phyloP scores from a whole-genome alignment of 164 flowering plant species.

The Annona cherimola region DNA sequence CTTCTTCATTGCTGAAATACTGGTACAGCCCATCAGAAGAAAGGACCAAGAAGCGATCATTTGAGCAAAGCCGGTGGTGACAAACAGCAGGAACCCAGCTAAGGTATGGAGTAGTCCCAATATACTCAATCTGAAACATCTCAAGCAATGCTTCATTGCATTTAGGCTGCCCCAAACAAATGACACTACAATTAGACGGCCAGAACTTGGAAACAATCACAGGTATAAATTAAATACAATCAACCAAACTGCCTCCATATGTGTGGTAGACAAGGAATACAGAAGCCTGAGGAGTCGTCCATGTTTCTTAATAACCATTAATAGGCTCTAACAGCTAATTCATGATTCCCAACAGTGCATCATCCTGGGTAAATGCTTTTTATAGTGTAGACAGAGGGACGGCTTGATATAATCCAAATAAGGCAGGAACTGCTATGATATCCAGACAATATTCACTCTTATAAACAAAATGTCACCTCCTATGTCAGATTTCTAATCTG shows the following conservation, averaged over 20 bases:
- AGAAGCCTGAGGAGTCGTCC: no score
- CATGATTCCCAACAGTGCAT: no score
- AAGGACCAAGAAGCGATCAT: slow-evolving; percentile 59
- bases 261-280: neutral
- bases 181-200: neutral
- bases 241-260: neutral
- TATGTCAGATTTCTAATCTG: no score
- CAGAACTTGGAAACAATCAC: neutral
- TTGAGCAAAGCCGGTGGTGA: slow-evolving; percentile 57
- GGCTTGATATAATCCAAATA: no score
- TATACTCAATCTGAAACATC: slow-evolving; percentile 52
- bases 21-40: slow-evolving; percentile 73
- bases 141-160: slow-evolving; percentile 56
- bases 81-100: slow-evolving; percentile 47
- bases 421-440: no score
- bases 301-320: no score
- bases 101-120: slow-evolving; percentile 51
- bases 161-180: slow-evolving; percentile 41
- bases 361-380: no score
- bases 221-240: neutral
- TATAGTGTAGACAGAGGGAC: no score
- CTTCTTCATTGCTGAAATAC: slow-evolving; percentile 73
- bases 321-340: no score
- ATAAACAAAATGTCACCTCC: no score
- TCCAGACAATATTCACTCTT: no score